Base-by-base conservation (phyloP, 345 rosid genomes). In the Ailanthus altissimus region DNA sequence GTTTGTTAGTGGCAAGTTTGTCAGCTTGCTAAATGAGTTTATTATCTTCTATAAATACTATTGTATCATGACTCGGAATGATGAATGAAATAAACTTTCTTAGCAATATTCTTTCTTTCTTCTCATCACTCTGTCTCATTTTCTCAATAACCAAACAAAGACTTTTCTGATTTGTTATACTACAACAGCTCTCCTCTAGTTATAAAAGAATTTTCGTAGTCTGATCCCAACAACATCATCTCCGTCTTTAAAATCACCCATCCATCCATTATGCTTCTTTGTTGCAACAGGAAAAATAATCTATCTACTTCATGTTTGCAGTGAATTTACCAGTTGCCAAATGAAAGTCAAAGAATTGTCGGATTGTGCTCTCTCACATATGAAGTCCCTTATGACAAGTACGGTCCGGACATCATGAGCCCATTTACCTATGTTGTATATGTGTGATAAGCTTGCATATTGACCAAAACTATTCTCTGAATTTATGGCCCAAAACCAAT, bases 301-400 rank as follows among this genome's bases (percentile, higher is more conserved):
- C 43, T 18, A 45, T 40, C 45, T 53, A 32, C 42, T 32, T 32
- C 38, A 54, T 16, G 40, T 54, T 54, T 40, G 63, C 16, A 18
- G 18, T 36, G 49, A 53, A 69, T 58, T 15, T n/a, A 54, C n/a
- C 18, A 21, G 23, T 72, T 56, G 21, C 32, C 32, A 56, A 36
- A 51, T n/a, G 38, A 72, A 69, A n/a, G 43, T 42, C 72, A 25
- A 18, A 67, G 70, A 66, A 47, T 47, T 67, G 21, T 25, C 28
- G 46, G 42, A 32, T 67, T 26, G 14, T 21, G 25, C 46, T 46
- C 43, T 70, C 16, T 11, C 64, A 12, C 4, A 36, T 16, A 53
- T 40, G 26, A 28, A 54, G 15, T 50, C 47, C 8, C 42, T 4
- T 72, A 72, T 21, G 12, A 20, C 75, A 72, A 42, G 47, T 28